A percentile compares a stretch with the other conserved stretches of the same genome.
Conservation (phyloP, 1,284 basidiomycete species). For the Rugosomyces carneus region DNA sequence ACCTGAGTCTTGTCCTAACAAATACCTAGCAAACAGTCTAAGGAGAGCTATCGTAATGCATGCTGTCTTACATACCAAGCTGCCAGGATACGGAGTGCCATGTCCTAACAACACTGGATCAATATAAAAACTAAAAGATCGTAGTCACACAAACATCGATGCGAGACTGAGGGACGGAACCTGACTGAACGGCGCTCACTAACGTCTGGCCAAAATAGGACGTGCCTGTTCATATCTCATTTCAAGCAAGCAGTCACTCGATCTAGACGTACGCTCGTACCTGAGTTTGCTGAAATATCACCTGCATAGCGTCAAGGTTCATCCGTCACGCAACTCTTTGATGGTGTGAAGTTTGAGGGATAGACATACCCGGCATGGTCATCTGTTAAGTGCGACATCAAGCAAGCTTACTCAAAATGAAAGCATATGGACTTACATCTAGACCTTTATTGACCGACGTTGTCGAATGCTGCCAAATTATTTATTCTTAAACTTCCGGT, state of each 20-base stretch:
- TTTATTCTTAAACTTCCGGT: background rate
- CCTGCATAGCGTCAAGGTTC: conserved; percentile 22
- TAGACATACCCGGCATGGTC: conserved; percentile 44
- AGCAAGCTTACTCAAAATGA: background rate
- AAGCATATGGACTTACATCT: conserved; percentile 35
- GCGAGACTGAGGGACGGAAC: conserved; percentile 42
- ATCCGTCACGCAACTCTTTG: background rate
- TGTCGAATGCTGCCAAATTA: conserved; percentile 29
- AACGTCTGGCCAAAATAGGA: conserved; percentile 49
- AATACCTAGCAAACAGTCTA: conserved; percentile 33
- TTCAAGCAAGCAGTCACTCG: background rate
- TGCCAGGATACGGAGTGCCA: conserved; percentile 60
- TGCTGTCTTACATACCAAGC: conserved; percentile 40
- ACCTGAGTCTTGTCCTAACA: conserved; percentile 52
- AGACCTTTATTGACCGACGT: conserved; percentile 50
- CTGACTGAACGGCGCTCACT: conserved; percentile 45
- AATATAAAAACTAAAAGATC: background rate
- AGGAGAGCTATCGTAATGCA: background rate
- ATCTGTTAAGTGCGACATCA: conserved; percentile 27
- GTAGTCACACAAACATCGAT: conserved; percentile 34
- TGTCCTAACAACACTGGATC: conserved; percentile 34
- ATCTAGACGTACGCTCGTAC: conserved; percentile 20
- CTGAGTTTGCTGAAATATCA: conserved; percentile 36
- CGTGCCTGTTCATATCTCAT: conserved; percentile 19
- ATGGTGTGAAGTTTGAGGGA: background rate